Base-by-base conservation (phyloP, 768 basidiomycete species). In the Tulasnella calospora region DNA sequence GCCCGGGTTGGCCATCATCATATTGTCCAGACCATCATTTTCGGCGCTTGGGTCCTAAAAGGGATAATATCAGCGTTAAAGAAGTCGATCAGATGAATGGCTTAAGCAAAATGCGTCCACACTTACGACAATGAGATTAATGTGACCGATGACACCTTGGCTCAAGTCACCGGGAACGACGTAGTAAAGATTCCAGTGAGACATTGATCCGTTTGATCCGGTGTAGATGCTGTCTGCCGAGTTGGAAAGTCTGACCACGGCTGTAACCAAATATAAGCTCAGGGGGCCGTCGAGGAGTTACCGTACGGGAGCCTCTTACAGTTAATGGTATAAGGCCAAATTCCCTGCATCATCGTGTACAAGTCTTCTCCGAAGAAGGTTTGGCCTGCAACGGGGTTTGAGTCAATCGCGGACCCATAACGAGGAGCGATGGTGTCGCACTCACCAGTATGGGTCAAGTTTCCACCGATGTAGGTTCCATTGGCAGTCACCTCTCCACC, bases 401-500 rank as follows among this genome's bases (percentile, higher is more conserved):
- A 44, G 44, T 44, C 44, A 17, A 17, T 44, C 12, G 13, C 44
- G 17, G 44, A 19, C 1, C 40, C 17, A 44, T 44, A 13, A 17
- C 17, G 44, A 44, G 38, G 38, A 44, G 3, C 3, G 13, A 0
- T 44, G 15, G 44, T 44, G 44, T 19, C 44, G 13, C 46, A 6
- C 67, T 46, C 40, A 78, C 77, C 77, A 23, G 77, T 78, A 51
- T 78, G 77, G 21, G 77, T 78, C 33, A 78, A 38, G 46, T 73
- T 78, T n/a, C 77, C 77, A 27, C 77, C 77, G 30, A 73, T 55
- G 61, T 78, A 78, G 6, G 77, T 78, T 35, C 77, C 77, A 38
- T 78, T 78, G 15, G 77, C 44, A 38, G 77, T 78, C 12, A 78
- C 69, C 21, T 72, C 51, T 4, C 77, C 77, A 19, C 77, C 77